Conservation (phyloP, 2,329 filamentous ascomycete genomes). For the Pseudocercospora musae region DNA sequence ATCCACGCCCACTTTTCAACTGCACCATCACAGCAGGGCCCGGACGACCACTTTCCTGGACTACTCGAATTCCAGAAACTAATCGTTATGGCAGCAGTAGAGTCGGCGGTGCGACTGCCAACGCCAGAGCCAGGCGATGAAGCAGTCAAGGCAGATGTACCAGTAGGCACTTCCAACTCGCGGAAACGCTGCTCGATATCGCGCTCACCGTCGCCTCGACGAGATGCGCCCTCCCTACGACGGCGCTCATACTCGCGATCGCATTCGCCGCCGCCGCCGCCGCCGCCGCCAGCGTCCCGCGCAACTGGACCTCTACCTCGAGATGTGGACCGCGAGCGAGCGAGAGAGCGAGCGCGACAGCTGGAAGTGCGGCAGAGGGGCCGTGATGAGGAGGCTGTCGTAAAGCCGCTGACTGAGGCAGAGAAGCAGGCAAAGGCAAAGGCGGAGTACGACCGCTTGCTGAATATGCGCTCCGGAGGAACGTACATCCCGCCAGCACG, state of each 20-base stretch:
- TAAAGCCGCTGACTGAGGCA: conserved; percentile 64
- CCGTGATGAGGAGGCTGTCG: conserved; percentile 44
- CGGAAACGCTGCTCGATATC: conserved; percentile 34
- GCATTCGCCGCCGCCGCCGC: conserved; percentile 33
- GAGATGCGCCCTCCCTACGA: conserved; percentile 33
- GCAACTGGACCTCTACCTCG: conserved; percentile 38
- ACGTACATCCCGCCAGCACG: conserved; percentile 94
- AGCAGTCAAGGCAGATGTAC: background rate
- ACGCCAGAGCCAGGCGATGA: conserved; percentile 27
- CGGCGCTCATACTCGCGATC: conserved; percentile 23
- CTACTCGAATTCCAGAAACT: background rate
- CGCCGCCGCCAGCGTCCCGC: background rate
- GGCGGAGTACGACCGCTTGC: conserved; percentile 87
- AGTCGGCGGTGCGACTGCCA: conserved; percentile 31
- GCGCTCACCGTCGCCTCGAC: conserved; percentile 36
- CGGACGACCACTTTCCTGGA: background rate
- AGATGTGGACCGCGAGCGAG: conserved; percentile 50
- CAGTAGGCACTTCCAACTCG: conserved; percentile 6
- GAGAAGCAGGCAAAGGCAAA: conserved; percentile 85
- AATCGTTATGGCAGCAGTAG: conserved; percentile 22
- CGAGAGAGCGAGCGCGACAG: conserved; percentile 52
- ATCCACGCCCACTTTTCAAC: background rate
- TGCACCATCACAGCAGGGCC: background rate
- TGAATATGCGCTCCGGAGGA: conserved; percentile 89
- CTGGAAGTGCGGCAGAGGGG: conserved; percentile 42